Percentiles rank a stretch among this genome's conserved stretches.
Evolutionary conservation across 345 rosid genomes (phyloP).

Genomic region (Citrus hindsii): DNA sequence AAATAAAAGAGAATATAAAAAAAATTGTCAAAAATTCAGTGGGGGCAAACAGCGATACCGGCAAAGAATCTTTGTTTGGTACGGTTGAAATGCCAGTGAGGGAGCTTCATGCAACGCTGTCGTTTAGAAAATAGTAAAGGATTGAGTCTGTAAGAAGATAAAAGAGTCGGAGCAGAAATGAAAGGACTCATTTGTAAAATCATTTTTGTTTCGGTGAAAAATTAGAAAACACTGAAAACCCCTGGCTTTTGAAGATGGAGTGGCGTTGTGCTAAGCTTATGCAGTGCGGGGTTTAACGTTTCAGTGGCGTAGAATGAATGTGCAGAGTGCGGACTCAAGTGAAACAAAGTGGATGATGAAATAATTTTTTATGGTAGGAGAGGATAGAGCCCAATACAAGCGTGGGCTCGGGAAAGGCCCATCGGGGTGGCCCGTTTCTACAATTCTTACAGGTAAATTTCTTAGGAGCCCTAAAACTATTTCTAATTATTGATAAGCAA

Average conservation of each 20-base stretch:
- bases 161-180: too few relatives aligned
- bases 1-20: not conserved
- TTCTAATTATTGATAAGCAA: too few relatives aligned
- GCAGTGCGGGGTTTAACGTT: not conserved
- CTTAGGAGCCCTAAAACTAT: not conserved
- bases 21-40: not conserved
- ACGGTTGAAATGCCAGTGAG: slow-evolving; percentile 24
- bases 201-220: slow-evolving; percentile 10
- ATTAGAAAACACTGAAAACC: not conserved
- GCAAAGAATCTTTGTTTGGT: slow-evolving; percentile 25
- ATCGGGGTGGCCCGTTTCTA: not conserved
- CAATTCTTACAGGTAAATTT: not conserved
- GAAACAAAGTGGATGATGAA: not conserved
- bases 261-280: not conserved
- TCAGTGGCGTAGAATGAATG: not conserved
- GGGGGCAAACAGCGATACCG: slow-evolving; percentile 25
- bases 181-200: slow-evolving; percentile 38
- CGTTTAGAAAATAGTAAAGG: slow-evolving; percentile 64
- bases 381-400: not conserved
- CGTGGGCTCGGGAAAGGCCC: not conserved
- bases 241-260: not conserved
- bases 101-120: slow-evolving; percentile 32
- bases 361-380: not conserved
- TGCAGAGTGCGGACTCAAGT: not conserved
- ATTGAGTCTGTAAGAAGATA: slow-evolving; percentile 58